Base-by-base conservation (phyloP, 106 monocot genomes). In the Dendrobium catenatum region DNA sequence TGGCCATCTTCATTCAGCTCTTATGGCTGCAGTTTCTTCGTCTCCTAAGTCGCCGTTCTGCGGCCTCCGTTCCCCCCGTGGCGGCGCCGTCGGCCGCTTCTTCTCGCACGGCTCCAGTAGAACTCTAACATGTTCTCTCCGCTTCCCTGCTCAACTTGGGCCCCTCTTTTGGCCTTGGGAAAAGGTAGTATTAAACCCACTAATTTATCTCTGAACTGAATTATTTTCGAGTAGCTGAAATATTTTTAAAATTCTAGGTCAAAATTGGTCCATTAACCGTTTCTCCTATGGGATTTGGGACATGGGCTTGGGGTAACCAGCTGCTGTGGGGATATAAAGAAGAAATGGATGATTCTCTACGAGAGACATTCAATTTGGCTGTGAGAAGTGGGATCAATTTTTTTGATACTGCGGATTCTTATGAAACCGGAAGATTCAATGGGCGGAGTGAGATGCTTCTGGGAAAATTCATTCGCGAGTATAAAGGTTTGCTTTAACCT, bases 281-380 rank as follows among this genome's bases (percentile, higher is more conserved):
- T 72, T 99, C 98, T 76, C 95, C 98, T 16, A 95, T 99, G 94
- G 98, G 98, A 67, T 91, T 99, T 81, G 95, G 98, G 73, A 99
- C 98, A 15, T 99, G 98, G 98, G 93, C 95, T 15, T 99, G 98
- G 98, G 98, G 95, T 37, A 99, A 99, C 79, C 88, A 93, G 85
- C 83, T 98, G 74, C 91, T 98, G 7, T 98, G 98, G 98, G 98
- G 91, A 7, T 98, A 98, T 80, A 73, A 88, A 78, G 89, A 92
- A 82, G 90, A 86, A 17, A 99, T 99, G 95, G 93, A 99, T 84
- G 58, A 31, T 19, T 93, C 66, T 49, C 84, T 99, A 24, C 93
- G 91, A 64, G 88, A 93, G 31, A 86, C 89, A 15, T 99, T 99
- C 43, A 81, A 91, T 85, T 83, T 99, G 79, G 93, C 93, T 9